Base-by-base conservation (phyloP, 495 filamentous ascomycete genomes). In the Tuber aestivum region DNA sequence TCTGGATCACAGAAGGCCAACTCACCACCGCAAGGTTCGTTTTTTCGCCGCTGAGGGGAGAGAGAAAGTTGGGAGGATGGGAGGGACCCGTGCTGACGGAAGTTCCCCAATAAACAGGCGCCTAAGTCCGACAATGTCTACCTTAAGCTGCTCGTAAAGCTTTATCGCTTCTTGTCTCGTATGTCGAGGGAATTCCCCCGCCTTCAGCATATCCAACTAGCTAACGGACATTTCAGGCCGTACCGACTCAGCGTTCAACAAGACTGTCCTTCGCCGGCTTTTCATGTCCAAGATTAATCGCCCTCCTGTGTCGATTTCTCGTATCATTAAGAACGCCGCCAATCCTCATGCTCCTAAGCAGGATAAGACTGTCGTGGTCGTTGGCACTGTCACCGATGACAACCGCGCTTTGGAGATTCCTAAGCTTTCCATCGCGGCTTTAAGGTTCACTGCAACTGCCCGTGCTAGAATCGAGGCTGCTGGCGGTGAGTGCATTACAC, bases 111-210 rank as follows among this genome's bases (percentile, higher is more conserved):
- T 87, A 94, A 93, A 82, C 37, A 82, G 90, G 95, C 95, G 77
- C 92, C 95, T 78, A 97, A 98, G 89, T 95, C 92, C 87, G 93
- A 97, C 87, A 98, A 99, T 88, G 93, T 94, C 81, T 98, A 97
- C 87, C 88, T 97, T 83, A 93, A 94, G 89, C 91, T 99, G 80
- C 88, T 98, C 84, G 94, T 97, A 87, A 97, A 97, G 91, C 92
- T 99, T 41, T 99, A 98, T 90, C 91, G 92, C 87, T 99, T 99
- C 91, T 87, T 99, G 83, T 92, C 94, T 82, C 94, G 95, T 97
- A 92, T 87, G 94, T 90, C 37, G 8, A 0, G n/a, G n/a, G 50
- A 61, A 27, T 27, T 8, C 21, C 50, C 50, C n/a, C 40, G 37
- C 50, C 32, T 72, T 20, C 23, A 50, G 38, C 69, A 75, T 56